Percentiles rank a stretch among this genome's conserved stretches.
These are phyloP conservation scores for Moricandia arvensis DNA, from an alignment of 345 rosid species.

Conservation along the genomic window DNA sequence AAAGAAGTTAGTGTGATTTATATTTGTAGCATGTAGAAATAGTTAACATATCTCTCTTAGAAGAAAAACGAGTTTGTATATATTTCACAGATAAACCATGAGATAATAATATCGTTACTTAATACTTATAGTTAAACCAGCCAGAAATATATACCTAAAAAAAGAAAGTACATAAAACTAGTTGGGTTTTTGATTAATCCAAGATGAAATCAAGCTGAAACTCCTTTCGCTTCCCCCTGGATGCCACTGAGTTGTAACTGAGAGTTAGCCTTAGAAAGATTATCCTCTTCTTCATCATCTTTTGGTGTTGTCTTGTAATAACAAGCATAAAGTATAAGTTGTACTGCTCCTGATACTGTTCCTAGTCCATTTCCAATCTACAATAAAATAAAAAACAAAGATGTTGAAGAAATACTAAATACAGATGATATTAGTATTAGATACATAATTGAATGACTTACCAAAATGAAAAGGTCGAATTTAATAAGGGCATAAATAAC, in stretches of 20 bases:
- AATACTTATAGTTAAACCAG: not conserved
- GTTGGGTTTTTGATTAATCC: not conserved
- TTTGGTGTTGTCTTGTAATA: constrained; percentile 47
- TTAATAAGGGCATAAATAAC: constrained; percentile 45
- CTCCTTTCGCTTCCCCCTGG: constrained; percentile 27
- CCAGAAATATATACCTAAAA: not conserved
- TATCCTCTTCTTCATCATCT: constrained; percentile 21
- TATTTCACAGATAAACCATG: not conserved
- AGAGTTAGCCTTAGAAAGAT: constrained; percentile 18
- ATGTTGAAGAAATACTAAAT: not conserved
- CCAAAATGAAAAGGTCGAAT: constrained; percentile 51
- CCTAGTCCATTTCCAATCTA: constrained; percentile 74
- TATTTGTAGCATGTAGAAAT: not conserved
- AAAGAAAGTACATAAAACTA: not conserved
- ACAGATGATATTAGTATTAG: not conserved
- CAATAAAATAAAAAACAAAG: not conserved
- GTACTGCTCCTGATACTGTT: constrained; percentile 42
- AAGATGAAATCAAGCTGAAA: constrained; percentile 23
- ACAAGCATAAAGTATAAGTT: constrained; percentile 52
- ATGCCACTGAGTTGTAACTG: constrained; percentile 34
- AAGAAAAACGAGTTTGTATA: not conserved
- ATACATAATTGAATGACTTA: constrained; percentile 6
- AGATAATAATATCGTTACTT: not conserved
- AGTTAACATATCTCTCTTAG: not conserved
- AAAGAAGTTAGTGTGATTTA: too few species aligned